Evolutionary conservation across 208 protist genomes (phyloP), one percentile per base, ranked within the genome.

Genomic region (Vickermania ingenoplastis): DNA sequence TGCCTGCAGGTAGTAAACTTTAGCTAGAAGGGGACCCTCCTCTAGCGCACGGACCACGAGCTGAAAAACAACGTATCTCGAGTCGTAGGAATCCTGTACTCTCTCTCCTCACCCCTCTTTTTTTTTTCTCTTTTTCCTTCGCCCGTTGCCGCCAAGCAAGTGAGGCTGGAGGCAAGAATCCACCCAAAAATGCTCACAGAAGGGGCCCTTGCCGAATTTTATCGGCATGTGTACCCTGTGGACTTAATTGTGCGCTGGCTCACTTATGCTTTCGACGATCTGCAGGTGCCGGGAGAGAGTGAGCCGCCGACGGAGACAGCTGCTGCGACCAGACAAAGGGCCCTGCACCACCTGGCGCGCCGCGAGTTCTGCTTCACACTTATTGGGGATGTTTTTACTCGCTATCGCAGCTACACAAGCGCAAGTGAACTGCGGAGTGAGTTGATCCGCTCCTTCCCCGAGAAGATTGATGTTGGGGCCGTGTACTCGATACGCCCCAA

Each of bases 361-460:
- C 77, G 89, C 1, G 89, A 95, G 69, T 92, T 95, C 60, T 92
- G 89, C 67, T 95, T 94, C 55, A 95, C 89, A 25, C 67, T 91
- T 11, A 65, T 95, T n/a, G 89, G 84, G 3, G 86, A 91, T 55
- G 81, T 95, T 53, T 95, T 92, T 65, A 89, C 84, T 0, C 85
- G 89, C 1, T 95, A 89, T 56, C 73, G 85, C 31, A 93, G 84
- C 67, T 95, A 92, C 67, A 56, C 65, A 25, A 91, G 53, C 45
- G 73, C 77, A 0, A 59, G 75, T 2, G 85, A 91, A 57, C 71
- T 95, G 45, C 81, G 80, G 14, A 57, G 67, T 2, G 85, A 91
- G 61, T 77, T 95, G 31, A 62, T 91, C 48, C 83, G 81, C 2
- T 73, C 48, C 29, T 88, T 80, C 52, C 89, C 89, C 4, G 85